phyloP scores from a whole-genome alignment of 352 stramenopile genomes.

The Globisporangium rhizosaccharum region DNA sequence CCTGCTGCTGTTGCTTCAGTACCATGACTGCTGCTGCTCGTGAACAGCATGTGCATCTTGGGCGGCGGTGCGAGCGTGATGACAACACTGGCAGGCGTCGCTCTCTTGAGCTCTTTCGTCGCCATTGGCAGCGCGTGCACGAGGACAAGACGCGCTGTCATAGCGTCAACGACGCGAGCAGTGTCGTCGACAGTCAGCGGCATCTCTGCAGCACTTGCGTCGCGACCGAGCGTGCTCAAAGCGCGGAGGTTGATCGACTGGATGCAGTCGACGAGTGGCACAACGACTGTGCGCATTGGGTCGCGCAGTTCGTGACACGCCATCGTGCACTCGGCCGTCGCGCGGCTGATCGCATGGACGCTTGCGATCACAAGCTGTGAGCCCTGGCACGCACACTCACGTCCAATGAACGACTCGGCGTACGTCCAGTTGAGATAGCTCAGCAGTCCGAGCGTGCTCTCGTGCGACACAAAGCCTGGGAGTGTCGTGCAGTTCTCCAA shows the following conservation, averaged over 20 bases:
- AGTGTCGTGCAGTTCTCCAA: slow-evolving; percentile 38
- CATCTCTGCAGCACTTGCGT: slow-evolving; percentile 11
- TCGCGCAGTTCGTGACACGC: neutral
- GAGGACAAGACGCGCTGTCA: slow-evolving; percentile 29
- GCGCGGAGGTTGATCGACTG: slow-evolving; percentile 58
- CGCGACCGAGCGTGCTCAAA: slow-evolving; percentile 19
- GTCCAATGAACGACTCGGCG: slow-evolving; percentile 32
- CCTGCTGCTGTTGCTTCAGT: neutral
- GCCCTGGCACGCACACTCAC: slow-evolving; percentile 32
- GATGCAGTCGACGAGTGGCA: slow-evolving; percentile 36
- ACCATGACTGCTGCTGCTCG: neutral
- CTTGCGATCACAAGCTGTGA: slow-evolving; percentile 24
- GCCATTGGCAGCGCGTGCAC: slow-evolving; percentile 38
- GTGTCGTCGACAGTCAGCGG: slow-evolving; percentile 43
- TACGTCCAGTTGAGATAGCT: slow-evolving; percentile 60
- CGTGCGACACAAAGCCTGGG: slow-evolving; percentile 48
- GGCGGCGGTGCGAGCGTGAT: slow-evolving; percentile 43
- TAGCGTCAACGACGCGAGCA: slow-evolving; percentile 25
- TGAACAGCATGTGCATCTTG: slow-evolving; percentile 30
- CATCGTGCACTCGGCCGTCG: slow-evolving; percentile 27
- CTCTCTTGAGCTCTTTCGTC: slow-evolving; percentile 47
- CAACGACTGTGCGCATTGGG: neutral
- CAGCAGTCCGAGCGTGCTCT: slow-evolving; percentile 38
- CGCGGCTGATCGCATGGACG: slow-evolving; percentile 31
- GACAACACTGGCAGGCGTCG: slow-evolving; percentile 22